Base-by-base conservation (phyloP, 805 yeast genomes). In the Cyberlindnera bimundalis region DNA sequence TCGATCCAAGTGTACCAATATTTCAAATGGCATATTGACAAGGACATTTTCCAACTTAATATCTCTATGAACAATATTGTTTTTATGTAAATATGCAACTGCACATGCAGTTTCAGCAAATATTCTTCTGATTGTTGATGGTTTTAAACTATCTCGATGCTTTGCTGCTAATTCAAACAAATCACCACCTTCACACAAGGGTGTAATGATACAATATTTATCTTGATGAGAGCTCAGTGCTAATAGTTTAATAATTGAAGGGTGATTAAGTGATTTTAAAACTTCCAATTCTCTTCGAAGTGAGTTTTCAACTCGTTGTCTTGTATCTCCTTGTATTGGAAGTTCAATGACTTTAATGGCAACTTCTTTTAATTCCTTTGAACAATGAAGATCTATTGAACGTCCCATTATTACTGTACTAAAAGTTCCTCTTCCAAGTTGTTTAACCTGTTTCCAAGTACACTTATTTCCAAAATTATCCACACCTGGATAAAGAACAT, bases 131-230 rank as follows among this genome's bases (percentile, higher is more conserved):
- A 84, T 65, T 8, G 83, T 64, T 31, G 61, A 53, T 52, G 81
- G 68, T 16, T 68, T 56, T 40, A 87, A 43, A 33, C 64, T 50
- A 9, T 66, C 52, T n/a, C 73, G 61, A 42, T 70, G 55, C 6
- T 53, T 54, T 9, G 76, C 61, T 0, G 82, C 74, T 44, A 86
- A 73, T 26, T 80, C 79, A 52, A 84, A 81, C 29, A 93, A 61
- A 54, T 89, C 96, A 4, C 98, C 97, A 5, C 98, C 98, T 6
- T 67, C 60, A 52, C 88, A 84, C 59, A 74, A 87, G 1, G 90
- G 85, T 54, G 90, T 68, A 29, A 84, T 82, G 61, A 90, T 73
- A 42, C 64, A 53, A 45, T 61, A 64, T 45, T 52, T 39, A 37
- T 55, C 41, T 1, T 51, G 31, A 2, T 57, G 53, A 31, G 56